Evolutionary conservation across 352 stramenopile genomes (phyloP), one percentile per base, ranked within the genome.

Genomic region (Phytophthora capsici): DNA sequence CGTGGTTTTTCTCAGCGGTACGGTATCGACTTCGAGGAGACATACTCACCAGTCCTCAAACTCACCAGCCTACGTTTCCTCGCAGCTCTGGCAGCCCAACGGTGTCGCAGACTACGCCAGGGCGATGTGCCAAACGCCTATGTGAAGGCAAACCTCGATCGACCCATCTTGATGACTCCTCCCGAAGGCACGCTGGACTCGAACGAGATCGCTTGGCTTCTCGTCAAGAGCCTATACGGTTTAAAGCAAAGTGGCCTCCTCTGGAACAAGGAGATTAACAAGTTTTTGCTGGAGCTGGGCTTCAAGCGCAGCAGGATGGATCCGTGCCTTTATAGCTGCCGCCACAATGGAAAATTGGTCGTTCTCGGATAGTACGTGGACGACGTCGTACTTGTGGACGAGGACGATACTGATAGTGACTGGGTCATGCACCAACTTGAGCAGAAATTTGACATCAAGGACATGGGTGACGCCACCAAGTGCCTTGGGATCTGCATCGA

Each of bases 61-160:
- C 30, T 34, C 3, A 25, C 38, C 6, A 59, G 38, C 40, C 2
- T 49, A 8, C 52, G 37, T 3, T 51, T 59, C 8, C 26, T 58
- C 6, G 51, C 23, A 9, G 51, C 37, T 16, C 26, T 49, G 16
- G 30, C 30, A 36, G 30, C 30, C 6, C 6, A 6, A 10, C 49
- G 38, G 51, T 38, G 26, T 16, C 37, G 37, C 2, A 22, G 51
- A 20, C 26, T 50, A 16, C 37, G 51, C 14, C 51, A 58, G 5
- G 38, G 51, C 40, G 51, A 58, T 19, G 51, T 49, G 6, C 37
- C 51, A 10, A 49, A 58, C n/a, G 38, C 51, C 2, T 58, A 50
- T 19, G 25, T 43, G 16, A 58, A 58, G 51, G 37, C 51, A 19
- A 40, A 20, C 23, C 26, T 49, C 7, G 51, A 58, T 17, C 23